These are phyloP conservation scores for Alternaria sp. DNA, from an alignment of 2,329 filamentous ascomycete species.

Conservation along the genomic window DNA sequence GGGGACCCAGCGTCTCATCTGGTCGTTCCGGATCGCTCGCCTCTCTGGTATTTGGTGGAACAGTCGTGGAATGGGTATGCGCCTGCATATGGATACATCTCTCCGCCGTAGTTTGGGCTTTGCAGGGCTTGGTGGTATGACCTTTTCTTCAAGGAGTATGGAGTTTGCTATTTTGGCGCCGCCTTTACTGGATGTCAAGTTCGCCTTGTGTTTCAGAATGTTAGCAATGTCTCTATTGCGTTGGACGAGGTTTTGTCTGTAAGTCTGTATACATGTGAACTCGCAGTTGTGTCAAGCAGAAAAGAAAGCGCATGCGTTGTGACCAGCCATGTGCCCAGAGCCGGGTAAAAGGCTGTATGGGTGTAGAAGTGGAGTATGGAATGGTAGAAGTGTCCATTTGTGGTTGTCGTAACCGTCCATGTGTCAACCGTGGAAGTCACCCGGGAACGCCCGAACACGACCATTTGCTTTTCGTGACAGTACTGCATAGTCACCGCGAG, in stretches of 20 bases:
- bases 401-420: constrained; percentile 9
- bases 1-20: constrained; percentile 34
- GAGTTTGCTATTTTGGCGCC: not conserved
- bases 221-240: not conserved
- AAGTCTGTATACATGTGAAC: not conserved
- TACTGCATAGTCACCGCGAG: not conserved
- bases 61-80: constrained; percentile 3
- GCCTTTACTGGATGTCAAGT: too few relatives aligned
- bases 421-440: not conserved
- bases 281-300: not conserved
- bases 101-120: constrained; percentile 5
- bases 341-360: not conserved
- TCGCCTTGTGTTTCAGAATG: not conserved
- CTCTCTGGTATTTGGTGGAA: constrained; percentile 11
- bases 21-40: constrained; percentile 26
- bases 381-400: constrained; percentile 7
- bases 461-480: constrained; percentile 2
- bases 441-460: constrained; percentile 7
- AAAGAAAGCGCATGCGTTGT: not conserved
- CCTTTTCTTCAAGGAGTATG: not conserved
- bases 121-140: not conserved
- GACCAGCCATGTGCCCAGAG: not conserved
- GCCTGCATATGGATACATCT: not conserved
- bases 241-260: not conserved
- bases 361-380: not conserved